A percentile compares a stretch with the other conserved stretches of the same genome.
phyloP scores from a whole-genome alignment of 202 grass and related monocot genomes.

The Dendrocalamus latiflorus region DNA sequence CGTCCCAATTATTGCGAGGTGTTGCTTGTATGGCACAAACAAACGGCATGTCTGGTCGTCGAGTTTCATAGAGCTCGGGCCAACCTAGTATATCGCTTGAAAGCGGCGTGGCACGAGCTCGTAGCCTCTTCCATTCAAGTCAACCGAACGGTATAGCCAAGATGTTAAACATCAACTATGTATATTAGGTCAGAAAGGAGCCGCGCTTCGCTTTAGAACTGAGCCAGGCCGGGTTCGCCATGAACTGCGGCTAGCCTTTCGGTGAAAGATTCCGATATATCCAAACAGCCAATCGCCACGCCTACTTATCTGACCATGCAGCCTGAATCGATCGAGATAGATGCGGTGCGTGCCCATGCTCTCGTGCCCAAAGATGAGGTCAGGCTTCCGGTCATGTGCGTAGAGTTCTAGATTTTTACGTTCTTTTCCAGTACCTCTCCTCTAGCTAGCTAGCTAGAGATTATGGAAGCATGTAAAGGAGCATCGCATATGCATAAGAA shows the following conservation, averaged over 20 bases:
- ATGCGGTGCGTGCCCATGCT: too few relatives aligned
- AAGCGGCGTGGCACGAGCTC: background rate
- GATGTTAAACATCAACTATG: background rate
- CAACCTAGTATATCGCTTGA: background rate
- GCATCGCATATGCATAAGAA: background rate
- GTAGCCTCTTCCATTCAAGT: background rate
- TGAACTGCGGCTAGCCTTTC: background rate
- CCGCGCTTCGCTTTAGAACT: background rate
- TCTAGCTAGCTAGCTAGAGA: background rate
- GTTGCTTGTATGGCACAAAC: background rate
- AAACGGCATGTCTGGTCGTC: background rate
- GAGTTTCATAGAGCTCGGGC: background rate
- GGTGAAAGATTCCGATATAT: background rate
- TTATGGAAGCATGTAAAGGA: background rate
- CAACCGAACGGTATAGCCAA: background rate
- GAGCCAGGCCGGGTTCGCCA: background rate
- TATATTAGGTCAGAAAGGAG: background rate
- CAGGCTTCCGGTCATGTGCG: too few relatives aligned
- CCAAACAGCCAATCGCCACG: background rate
- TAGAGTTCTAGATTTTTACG: background rate
- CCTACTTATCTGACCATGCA: background rate
- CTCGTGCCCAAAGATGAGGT: too few relatives aligned
- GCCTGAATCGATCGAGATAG: too few relatives aligned
- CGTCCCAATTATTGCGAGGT: background rate
- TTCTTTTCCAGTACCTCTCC: background rate